These are phyloP conservation scores for Daldinia childiae DNA, from an alignment of 495 filamentous ascomycete species.

Conservation along the genomic window DNA sequence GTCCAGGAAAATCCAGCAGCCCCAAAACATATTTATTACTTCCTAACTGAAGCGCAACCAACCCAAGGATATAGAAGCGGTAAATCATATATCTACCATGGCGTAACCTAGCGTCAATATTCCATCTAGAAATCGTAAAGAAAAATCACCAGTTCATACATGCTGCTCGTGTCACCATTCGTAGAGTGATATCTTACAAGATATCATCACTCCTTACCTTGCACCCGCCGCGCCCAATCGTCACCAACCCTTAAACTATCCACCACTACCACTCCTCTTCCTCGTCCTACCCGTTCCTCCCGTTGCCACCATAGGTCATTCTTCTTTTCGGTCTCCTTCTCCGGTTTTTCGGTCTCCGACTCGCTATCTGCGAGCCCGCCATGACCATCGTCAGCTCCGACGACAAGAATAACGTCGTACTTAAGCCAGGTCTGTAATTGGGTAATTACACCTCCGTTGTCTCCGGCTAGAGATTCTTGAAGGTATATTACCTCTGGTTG, in stretches of 20 bases:
- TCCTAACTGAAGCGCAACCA: background rate
- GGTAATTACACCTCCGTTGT: constrained; percentile 72
- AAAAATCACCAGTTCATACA: constrained; percentile 28
- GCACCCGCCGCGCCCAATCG: constrained; percentile 81
- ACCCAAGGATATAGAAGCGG: constrained; percentile 11
- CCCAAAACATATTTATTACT: background rate
- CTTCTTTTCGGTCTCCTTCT: constrained; percentile 59
- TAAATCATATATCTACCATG: constrained; percentile 33
- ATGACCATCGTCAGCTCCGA: constrained; percentile 83
- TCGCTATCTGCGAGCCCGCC: constrained; percentile 91
- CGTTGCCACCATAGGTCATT: constrained; percentile 77
- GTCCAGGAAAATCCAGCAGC: background rate
- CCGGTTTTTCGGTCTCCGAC: constrained; percentile 71
- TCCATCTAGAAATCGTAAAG: constrained; percentile 5
- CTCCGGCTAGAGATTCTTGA: constrained; percentile 78
- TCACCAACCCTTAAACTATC: constrained; percentile 80
- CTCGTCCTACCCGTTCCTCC: constrained; percentile 81
- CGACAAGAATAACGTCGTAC: constrained; percentile 80
- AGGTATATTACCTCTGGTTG: constrained; percentile 85
- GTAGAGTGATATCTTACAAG: background rate
- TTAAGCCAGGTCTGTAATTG: constrained; percentile 85
- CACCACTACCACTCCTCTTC: constrained; percentile 86
- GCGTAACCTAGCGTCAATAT: constrained; percentile 22
- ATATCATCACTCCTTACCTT: constrained; percentile 71
- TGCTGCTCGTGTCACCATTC: constrained; percentile 25